Base-by-base conservation (phyloP, 495 filamentous ascomycete species). In the Penicillium alfredii region DNA sequence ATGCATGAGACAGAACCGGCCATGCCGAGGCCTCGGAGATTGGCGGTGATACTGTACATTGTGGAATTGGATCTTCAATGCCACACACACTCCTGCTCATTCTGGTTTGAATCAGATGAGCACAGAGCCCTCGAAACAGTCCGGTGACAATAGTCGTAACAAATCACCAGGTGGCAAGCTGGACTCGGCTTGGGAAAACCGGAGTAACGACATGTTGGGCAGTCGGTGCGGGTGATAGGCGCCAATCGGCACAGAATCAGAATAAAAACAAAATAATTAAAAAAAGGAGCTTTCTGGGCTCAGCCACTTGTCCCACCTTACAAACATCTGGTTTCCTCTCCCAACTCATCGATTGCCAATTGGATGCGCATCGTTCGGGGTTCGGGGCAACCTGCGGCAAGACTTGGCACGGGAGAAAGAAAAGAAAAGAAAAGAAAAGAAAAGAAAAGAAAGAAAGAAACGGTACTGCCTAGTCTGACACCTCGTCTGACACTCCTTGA, bases 1-100 rank as follows among this genome's bases (percentile, higher is more conserved):
- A 66, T 66, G 58, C 63, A 65, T 52, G 43, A 51, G 39, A 43
- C 35, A 36, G 43, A 27, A 29, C 44, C 30, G 33, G 24, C 33
- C 33, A n/a, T n/a, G n/a, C n/a, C n/a, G n/a, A n/a, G n/a, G 20
- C 25, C 4, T 27, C 24, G 7, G 4, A 10, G 19, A 19, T 15
- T 24, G 30, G 33, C 25, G 26, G n/a, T n/a, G n/a, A n/a, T n/a
- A n/a, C n/a, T n/a, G n/a, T n/a, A n/a, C n/a, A n/a, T n/a, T n/a
- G n/a, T n/a, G n/a, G n/a, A n/a, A n/a, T n/a, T n/a, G n/a, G n/a
- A n/a, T n/a, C n/a, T n/a, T n/a, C n/a, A n/a, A n/a, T n/a, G n/a
- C n/a, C n/a, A n/a, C n/a, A n/a, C n/a, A n/a, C n/a, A n/a, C n/a
- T n/a, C n/a, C n/a, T n/a, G n/a, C n/a, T n/a, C n/a, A n/a, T n/a